These are phyloP conservation scores for Eragrostis tef DNA, from an alignment of 202 grass and related monocot species.

Conservation along the genomic window DNA sequence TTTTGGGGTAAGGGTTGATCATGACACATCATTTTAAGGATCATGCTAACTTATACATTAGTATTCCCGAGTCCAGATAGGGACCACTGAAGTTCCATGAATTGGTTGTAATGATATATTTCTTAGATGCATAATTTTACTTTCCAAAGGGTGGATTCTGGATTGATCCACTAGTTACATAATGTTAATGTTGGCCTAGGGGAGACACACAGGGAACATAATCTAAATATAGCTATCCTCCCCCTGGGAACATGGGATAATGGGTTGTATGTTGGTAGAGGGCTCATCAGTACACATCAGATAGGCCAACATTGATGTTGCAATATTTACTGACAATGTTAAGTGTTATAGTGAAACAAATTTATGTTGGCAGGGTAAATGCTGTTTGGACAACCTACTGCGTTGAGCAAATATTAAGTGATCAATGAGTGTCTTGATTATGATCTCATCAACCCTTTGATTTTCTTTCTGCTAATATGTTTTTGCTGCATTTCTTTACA, in stretches of 20 bases:
- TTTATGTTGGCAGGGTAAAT: no score
- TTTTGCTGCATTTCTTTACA: background rate
- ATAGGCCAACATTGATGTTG: background rate
- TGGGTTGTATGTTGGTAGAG: background rate
- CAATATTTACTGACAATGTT: background rate
- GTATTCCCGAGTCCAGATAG: background rate
- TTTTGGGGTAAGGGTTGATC: background rate
- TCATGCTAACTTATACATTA: constrained; percentile 8
- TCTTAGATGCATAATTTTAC: background rate
- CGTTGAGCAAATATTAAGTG: background rate
- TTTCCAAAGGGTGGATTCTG: background rate
- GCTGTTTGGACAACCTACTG: background rate
- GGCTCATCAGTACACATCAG: background rate
- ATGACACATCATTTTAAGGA: background rate
- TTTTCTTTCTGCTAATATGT: background rate
- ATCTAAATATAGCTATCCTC: background rate
- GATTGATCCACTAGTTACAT: background rate
- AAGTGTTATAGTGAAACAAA: background rate
- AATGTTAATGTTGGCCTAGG: background rate
- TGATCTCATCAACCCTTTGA: background rate
- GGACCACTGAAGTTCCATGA: constrained; percentile 17
- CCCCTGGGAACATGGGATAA: background rate
- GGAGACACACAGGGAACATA: background rate
- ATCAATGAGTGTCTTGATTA: background rate
- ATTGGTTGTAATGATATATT: background rate